Evolutionary conservation across 352 stramenopile genomes (phyloP), one percentile per base, ranked within the genome.

Genomic region (Pythium folliculosum): DNA sequence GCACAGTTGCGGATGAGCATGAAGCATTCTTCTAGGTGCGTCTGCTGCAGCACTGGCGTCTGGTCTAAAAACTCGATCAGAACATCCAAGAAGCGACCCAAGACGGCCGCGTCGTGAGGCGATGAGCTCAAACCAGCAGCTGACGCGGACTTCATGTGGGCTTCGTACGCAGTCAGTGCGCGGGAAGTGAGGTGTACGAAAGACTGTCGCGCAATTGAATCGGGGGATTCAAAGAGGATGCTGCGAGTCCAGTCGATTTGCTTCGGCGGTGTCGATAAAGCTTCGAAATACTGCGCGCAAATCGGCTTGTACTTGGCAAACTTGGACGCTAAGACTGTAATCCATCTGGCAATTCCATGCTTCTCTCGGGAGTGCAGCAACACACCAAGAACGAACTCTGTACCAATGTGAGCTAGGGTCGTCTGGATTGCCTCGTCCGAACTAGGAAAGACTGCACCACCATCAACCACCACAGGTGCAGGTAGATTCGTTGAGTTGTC

Each of bases 291-390:
- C 30, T 78, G 75, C 38, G 62, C 73, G 67, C 85, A 94, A 50
- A 93, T 88, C 13, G 67, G 47, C 56, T 92, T 93, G 60, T 86
- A 81, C 27, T 77, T 77, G 5, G 69, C 77, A 65, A 96, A 96
- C 70, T 94, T 93, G 25, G 73, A 70, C 13, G 81, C 76, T 6
- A 95, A 72, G 21, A 94, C 77, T 12, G 77, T 86, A 60, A 96
- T 90, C 87, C 89, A 95, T 43, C 87, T 77, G 14, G 80, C 82
- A 58, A 96, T 86, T 10, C 86, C 89, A 60, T 96, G 83, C 48
- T 96, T 94, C 69, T 97, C 91, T 53, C 88, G 75, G 16, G 80
- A 95, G 51, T 97, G 91, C 25, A 97, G 63, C 62, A 97, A 60
- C 8, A 97, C 87, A 71, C 90, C 90, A 10, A 97, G 65, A 30